These are phyloP conservation scores for Cymodocea nodosa DNA, from an alignment of 116 monocot genomes.

Conservation along the genomic window DNA sequence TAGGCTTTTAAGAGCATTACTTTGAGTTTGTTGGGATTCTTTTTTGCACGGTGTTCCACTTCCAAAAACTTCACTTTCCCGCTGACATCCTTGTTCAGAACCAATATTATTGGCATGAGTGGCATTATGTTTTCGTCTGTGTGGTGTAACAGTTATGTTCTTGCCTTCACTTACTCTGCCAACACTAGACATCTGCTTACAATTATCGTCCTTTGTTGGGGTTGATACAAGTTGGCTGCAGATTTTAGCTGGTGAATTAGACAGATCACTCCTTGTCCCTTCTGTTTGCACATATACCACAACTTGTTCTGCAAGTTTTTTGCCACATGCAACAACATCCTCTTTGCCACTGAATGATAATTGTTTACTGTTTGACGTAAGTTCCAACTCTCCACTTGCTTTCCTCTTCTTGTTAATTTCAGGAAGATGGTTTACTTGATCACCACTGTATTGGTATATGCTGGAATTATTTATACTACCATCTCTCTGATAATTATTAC, in stretches of 20 bases:
- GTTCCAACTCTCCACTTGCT: conserved; percentile 9
- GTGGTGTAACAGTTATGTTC: conserved; percentile 7
- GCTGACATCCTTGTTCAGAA: conserved; percentile 1
- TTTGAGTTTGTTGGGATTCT: conserved; percentile 1
- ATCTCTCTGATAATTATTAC: conserved; percentile 1
- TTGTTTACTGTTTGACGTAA: neutral
- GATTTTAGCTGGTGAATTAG: neutral
- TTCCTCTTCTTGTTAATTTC: conserved; percentile 32
- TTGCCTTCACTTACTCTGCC: conserved; percentile 7
- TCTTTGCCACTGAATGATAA: neutral
- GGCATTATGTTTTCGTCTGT: neutral
- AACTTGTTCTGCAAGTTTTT: conserved; percentile 11
- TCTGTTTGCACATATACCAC: conserved; percentile 7
- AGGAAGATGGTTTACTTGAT: conserved; percentile 6
- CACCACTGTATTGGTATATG: neutral
- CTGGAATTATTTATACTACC: neutral
- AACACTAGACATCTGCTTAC: conserved; percentile 2
- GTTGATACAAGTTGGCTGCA: neutral
- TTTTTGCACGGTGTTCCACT: neutral
- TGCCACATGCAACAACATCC: neutral
- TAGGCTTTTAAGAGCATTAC: conserved; percentile 1
- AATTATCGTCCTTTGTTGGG: neutral
- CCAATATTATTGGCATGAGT: conserved; percentile 5
- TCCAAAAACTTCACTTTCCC: neutral
- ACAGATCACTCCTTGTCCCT: conserved; percentile 6